These are phyloP conservation scores for Melastoma malabathricum DNA, from an alignment of 345 rosid genomes.

Conservation along the genomic window DNA sequence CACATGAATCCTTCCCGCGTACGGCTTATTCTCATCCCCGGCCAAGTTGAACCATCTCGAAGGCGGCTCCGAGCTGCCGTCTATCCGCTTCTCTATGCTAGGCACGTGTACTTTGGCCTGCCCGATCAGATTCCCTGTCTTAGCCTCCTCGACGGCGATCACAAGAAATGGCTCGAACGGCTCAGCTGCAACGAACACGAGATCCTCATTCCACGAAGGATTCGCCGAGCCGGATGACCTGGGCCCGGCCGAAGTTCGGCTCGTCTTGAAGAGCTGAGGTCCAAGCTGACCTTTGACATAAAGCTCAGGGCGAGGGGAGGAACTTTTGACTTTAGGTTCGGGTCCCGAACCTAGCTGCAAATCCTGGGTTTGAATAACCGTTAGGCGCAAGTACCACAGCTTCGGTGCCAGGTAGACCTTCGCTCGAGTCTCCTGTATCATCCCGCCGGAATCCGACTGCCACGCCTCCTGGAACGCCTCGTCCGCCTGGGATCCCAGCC, in stretches of 20 bases:
- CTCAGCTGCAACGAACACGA: constrained; percentile 82
- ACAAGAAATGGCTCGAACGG: constrained; percentile 84
- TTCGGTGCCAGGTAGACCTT: constrained; percentile 85
- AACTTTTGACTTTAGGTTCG: constrained; percentile 49
- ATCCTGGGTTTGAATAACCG: constrained; percentile 96
- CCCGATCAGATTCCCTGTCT: constrained; percentile 42
- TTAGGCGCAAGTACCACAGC: constrained; percentile 90
- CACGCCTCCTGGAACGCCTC: constrained; percentile 96
- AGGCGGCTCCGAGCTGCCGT: constrained; percentile 40
- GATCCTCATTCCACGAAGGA: constrained; percentile 92
- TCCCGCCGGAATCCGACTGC: constrained; percentile 95
- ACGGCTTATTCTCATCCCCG: constrained; percentile 52
- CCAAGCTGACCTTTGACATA: constrained; percentile 80
- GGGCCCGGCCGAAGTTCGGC: constrained; percentile 40
- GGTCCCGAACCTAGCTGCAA: constrained; percentile 50
- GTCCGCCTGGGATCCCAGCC: constrained; percentile 89
- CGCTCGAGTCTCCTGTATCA: constrained; percentile 76
- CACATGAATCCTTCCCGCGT: constrained; percentile 70
- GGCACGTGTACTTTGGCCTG: constrained; percentile 56
- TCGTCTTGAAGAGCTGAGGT: constrained; percentile 69
- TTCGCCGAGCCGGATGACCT: constrained; percentile 36
- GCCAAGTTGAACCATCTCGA: constrained; percentile 78
- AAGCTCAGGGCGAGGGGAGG: constrained; percentile 26
- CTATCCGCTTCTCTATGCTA: constrained; percentile 52
- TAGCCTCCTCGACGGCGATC: constrained; percentile 52